Percentiles rank a stretch among this genome's conserved stretches.
Conservation (phyloP, 2,329 filamentous ascomycete species). For the Cercospora sp. region DNA sequence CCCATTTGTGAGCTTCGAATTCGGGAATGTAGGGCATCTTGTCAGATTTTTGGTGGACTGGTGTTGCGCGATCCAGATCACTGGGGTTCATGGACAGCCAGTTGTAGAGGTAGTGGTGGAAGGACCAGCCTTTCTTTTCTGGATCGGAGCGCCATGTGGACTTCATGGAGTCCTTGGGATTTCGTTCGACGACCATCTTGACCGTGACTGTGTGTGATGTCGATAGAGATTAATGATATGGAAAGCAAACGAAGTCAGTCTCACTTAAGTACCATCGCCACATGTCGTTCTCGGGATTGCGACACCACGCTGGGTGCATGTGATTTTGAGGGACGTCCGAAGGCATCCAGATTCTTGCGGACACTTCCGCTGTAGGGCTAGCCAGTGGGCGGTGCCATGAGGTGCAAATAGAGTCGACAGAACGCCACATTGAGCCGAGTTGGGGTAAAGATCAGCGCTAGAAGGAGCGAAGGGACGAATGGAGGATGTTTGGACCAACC, state of each 20-base stretch:
- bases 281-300: neutral
- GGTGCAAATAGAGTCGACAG: neutral
- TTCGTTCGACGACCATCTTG: constrained; percentile 6
- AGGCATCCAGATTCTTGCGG: constrained; percentile 10
- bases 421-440: neutral
- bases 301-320: neutral
- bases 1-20: constrained; percentile 44
- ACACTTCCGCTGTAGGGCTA: neutral
- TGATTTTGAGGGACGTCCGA: neutral
- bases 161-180: constrained; percentile 28
- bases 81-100: constrained; percentile 24
- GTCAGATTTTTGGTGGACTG: constrained; percentile 45
- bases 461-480: neutral
- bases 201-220: neutral
- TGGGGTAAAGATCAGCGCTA: neutral
- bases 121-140: constrained; percentile 20
- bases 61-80: constrained; percentile 36
- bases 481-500: neutral
- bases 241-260: neutral
- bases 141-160: constrained; percentile 26
- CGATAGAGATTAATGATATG: neutral
- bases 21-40: constrained; percentile 45
- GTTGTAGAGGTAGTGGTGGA: constrained; percentile 23
- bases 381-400: neutral
- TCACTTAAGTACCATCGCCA: neutral